Evolutionary conservation across 805 yeast genomes (phyloP).

Genomic region (Hyphopichia homilentoma): DNA sequence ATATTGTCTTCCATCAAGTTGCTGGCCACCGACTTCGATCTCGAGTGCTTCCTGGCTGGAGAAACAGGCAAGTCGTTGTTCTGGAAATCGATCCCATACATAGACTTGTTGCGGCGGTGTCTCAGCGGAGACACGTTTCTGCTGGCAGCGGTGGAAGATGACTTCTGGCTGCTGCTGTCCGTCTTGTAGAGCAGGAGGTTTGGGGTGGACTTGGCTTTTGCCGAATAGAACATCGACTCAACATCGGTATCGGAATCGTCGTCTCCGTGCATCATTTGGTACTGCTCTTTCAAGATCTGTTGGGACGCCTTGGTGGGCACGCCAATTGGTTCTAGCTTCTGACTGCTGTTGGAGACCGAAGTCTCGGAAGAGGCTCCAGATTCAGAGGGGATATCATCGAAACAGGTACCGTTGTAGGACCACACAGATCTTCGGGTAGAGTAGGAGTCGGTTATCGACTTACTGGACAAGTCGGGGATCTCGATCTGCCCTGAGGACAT

Average conservation of each 20-base stretch:
- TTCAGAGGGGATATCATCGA: conserved; percentile 22
- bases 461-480: conserved; percentile 35
- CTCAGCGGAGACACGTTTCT: conserved; percentile 26
- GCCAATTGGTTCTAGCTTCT: conserved; percentile 31
- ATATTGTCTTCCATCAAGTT: conserved; percentile 12
- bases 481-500: conserved; percentile 33
- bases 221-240: conserved; percentile 20
- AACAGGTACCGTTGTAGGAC: conserved; percentile 20
- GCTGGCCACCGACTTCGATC: conserved; percentile 7
- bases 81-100: conserved; percentile 30
- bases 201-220: conserved; percentile 17
- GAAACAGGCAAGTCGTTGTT: conserved; percentile 4
- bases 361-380: conserved; percentile 12
- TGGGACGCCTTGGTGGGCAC: conserved; percentile 30
- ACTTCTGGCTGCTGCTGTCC: not conserved
- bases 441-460: conserved; percentile 8
- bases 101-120: conserved; percentile 38
- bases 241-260: conserved; percentile 30
- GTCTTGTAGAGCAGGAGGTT: conserved; percentile 7
- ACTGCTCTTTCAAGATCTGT: conserved; percentile 22
- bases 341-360: conserved; percentile 4
- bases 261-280: conserved; percentile 17
- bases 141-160: no score
- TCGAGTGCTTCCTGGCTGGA: conserved; percentile 5
- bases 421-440: conserved; percentile 8